Evolutionary conservation across 306 rosid genomes (phyloP).

Genomic region (Malus asiatica): DNA sequence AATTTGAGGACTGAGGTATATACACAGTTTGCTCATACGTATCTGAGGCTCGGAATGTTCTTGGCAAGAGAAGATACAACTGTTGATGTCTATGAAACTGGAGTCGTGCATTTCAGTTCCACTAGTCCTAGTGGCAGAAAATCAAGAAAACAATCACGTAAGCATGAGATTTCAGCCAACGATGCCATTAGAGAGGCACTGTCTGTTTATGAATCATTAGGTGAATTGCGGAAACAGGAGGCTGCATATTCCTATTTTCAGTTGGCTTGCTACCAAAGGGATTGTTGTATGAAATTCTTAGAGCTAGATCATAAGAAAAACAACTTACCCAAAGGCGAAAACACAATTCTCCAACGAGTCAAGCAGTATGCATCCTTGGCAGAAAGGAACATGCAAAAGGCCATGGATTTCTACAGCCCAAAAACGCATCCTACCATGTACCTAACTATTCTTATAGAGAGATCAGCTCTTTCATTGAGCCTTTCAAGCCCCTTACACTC

Average conservation of each 20-base stretch:
- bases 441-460: slow-evolving; percentile 70
- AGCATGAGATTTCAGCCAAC: slow-evolving; percentile 86
- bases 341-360: slow-evolving; percentile 52
- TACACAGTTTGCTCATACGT: slow-evolving; percentile 84
- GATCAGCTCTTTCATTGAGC: slow-evolving; percentile 58
- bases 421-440: slow-evolving; percentile 70
- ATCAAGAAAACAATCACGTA: slow-evolving; percentile 43
- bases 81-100: slow-evolving; percentile 63
- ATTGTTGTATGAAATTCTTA: slow-evolving; percentile 77
- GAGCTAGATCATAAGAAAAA: slow-evolving; percentile 51
- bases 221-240: slow-evolving; percentile 88
- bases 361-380: slow-evolving; percentile 88
- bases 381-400: slow-evolving; percentile 89
- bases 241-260: slow-evolving; percentile 90
- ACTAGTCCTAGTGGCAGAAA: slow-evolving; percentile 33
- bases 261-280: slow-evolving; percentile 81
- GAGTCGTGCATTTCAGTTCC: slow-evolving; percentile 24
- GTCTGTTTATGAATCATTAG: slow-evolving; percentile 71
- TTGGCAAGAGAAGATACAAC: slow-evolving; percentile 79
- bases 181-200: slow-evolving; percentile 91
- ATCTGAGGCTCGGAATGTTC: slow-evolving; percentile 92
- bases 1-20: slow-evolving; percentile 67
- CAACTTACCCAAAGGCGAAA: slow-evolving; percentile 46
- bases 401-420: slow-evolving; percentile 76
- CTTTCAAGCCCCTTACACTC: slow-evolving; percentile 61